Evolutionary conservation across 2,329 filamentous ascomycete genomes (phyloP).

Genomic region (Fusarium miscanthi): DNA sequence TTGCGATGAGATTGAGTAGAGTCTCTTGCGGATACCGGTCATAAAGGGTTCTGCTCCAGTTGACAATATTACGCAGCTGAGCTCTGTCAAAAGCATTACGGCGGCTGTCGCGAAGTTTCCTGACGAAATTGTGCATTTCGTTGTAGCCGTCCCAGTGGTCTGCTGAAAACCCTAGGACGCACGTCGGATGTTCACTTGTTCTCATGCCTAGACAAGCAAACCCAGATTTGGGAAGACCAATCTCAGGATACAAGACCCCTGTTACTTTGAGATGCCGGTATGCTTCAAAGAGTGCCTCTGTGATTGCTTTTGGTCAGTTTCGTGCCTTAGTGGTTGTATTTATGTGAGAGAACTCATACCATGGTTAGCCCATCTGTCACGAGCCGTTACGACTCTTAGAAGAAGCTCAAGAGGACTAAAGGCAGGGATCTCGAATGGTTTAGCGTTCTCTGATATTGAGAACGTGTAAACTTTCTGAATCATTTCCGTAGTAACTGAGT

Average conservation of each 20-base stretch:
- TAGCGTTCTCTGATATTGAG: fast-evolving
- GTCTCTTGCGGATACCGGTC: not conserved
- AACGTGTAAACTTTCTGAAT: not conserved
- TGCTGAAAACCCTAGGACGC: not conserved
- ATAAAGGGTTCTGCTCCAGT: fast-evolving
- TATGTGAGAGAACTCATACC: not conserved
- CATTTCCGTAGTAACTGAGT: not conserved
- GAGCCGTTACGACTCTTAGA: not conserved
- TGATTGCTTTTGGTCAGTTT: not conserved
- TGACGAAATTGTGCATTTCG: fast-evolving
- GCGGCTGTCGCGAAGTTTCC: not conserved
- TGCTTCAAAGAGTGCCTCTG: not conserved
- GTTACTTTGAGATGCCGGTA: not conserved
- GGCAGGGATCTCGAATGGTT: not conserved
- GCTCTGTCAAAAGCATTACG: not conserved
- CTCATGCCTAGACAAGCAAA: not conserved
- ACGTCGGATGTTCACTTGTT: not conserved
- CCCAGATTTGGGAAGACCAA: no score
- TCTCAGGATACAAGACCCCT: no score
- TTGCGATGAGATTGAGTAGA: not conserved
- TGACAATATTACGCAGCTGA: not conserved
- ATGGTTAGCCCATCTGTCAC: not conserved
- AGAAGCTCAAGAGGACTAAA: not conserved
- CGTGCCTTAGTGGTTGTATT: not conserved
- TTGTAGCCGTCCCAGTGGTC: not conserved